Conservation (phyloP, 1,139 yeast genomes). For the Suhomyces panamericanus region DNA sequence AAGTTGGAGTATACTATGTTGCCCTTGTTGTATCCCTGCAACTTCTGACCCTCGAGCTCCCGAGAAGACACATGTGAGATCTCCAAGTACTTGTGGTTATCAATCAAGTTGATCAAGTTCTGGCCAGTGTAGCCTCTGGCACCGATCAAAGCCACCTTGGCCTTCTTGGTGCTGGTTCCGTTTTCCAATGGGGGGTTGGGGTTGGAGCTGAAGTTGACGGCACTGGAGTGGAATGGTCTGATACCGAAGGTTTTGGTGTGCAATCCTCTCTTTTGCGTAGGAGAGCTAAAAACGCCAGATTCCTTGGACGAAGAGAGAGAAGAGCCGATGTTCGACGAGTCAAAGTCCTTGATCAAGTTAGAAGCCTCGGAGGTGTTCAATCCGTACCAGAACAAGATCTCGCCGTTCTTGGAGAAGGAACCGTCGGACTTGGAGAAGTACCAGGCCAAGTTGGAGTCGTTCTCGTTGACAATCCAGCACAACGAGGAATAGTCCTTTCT, state of each 20-base stretch:
- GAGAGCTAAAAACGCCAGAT: conserved; percentile 42
- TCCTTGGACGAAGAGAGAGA: conserved; percentile 42
- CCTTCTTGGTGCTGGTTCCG: conserved; percentile 60
- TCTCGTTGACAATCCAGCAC: conserved; percentile 90
- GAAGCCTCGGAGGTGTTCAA: conserved; percentile 65
- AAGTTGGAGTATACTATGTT: conserved; percentile 81
- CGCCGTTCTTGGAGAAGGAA: conserved; percentile 85
- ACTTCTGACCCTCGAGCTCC: conserved; percentile 84
- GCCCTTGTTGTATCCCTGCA: conserved; percentile 82
- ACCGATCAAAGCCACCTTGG: conserved; percentile 90
- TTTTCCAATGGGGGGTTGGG: conserved; percentile 73
- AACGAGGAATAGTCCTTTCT: conserved; percentile 70
- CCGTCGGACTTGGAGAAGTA: conserved; percentile 93
- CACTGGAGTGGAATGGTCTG: conserved; percentile 30
- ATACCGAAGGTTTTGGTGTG: conserved; percentile 27
- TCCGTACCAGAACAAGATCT: conserved; percentile 94
- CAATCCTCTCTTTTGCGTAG: conserved; percentile 43
- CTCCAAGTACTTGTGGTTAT: conserved; percentile 84
- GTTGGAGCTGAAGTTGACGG: conserved; percentile 35
- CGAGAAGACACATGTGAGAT: conserved; percentile 93
- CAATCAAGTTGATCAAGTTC: conserved; percentile 82
- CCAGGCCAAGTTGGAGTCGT: conserved; percentile 90
- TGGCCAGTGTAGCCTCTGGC: conserved; percentile 99
- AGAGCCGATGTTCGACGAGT: conserved; percentile 37
- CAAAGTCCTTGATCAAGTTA: conserved; percentile 65